Evolutionary conservation across 352 stramenopile genomes (phyloP).

Genomic region (Phytopythium aichiense): DNA sequence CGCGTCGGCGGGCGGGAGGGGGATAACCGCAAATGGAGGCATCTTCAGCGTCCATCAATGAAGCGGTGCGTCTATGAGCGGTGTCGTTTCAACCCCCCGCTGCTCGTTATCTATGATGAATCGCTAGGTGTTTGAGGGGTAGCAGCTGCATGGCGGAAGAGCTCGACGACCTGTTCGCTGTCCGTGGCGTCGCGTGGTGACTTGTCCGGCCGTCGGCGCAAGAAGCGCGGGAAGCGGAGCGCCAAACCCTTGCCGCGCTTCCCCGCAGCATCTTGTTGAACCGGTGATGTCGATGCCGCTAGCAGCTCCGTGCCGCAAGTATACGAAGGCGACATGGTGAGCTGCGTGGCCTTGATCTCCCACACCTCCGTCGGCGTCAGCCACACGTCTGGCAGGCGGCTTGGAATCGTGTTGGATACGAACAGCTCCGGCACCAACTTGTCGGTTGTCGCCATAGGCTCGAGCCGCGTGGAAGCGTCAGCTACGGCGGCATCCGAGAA

Average conservation of each 20-base stretch:
- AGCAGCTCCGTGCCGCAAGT: conserved; percentile 58
- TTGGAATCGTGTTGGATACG: conserved; percentile 47
- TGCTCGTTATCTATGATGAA: neutral
- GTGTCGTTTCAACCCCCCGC: neutral
- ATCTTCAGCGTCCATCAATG: neutral
- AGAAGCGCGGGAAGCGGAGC: conserved; percentile 98
- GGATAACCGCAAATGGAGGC: neutral
- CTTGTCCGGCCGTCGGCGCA: conserved; percentile 96
- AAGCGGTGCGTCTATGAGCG: neutral
- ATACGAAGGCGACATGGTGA: conserved; percentile 96
- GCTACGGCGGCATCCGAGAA: conserved; percentile 97
- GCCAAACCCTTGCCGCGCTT: conserved; percentile 82
- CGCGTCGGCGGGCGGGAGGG: neutral
- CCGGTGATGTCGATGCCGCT: neutral
- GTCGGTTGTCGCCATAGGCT: conserved; percentile 18
- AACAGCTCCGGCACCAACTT: conserved; percentile 51
- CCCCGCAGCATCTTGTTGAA: neutral
- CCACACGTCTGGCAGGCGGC: conserved; percentile 90
- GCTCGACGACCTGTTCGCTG: conserved; percentile 88
- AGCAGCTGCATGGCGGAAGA: conserved; percentile 35
- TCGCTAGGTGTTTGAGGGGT: neutral
- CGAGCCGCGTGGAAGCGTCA: conserved; percentile 52
- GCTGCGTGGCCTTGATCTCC: conserved; percentile 98
- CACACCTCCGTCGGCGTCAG: conserved; percentile 94
- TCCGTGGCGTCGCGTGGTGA: conserved; percentile 92